These are phyloP conservation scores for Xylariaceae sp. DNA, from an alignment of 2,329 filamentous ascomycete genomes.

Conservation along the genomic window DNA sequence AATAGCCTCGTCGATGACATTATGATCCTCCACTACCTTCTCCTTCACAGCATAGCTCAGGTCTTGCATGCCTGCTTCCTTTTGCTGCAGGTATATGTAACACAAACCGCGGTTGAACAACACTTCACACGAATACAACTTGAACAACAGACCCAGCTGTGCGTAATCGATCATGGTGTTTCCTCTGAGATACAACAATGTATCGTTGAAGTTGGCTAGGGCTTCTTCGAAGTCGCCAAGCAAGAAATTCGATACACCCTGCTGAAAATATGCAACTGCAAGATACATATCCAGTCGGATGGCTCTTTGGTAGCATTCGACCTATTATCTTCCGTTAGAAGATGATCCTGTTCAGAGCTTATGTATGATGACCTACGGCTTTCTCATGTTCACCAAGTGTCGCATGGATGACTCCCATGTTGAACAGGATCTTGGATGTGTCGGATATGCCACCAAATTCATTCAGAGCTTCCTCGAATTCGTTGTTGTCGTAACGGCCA, in stretches of 20 bases:
- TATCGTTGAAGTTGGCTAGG: constrained; percentile 97
- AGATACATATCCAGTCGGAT: constrained; percentile 91
- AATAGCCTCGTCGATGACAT: constrained; percentile 97
- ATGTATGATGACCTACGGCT: constrained; percentile 77
- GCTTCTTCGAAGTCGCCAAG: constrained; percentile 97
- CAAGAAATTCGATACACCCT: constrained; percentile 96
- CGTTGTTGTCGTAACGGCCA: constrained; percentile 90
- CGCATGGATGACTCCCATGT: constrained; percentile 95
- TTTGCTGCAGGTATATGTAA: constrained; percentile 94
- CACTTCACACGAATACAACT: constrained; percentile 94
- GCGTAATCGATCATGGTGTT: constrained; percentile 99
- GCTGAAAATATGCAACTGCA: constrained; percentile 96
- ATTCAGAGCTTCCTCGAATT: constrained; percentile 84
- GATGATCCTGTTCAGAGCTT: background rate
- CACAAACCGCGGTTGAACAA: constrained; percentile 95
- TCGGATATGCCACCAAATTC: constrained; percentile 86
- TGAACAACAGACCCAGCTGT: constrained; percentile 91
- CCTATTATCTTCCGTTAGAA: constrained; percentile 47
- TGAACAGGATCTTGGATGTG: constrained; percentile 97
- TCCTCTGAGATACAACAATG: constrained; percentile 85
- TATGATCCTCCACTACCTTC: constrained; percentile 93
- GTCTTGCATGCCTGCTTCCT: constrained; percentile 86
- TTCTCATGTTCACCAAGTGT: constrained; percentile 94
- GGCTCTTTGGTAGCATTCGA: constrained; percentile 91
- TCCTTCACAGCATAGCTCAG: constrained; percentile 87